These are phyloP conservation scores for Neodidymelliopsis sp. DNA, from an alignment of 2,329 filamentous ascomycete genomes.

Conservation along the genomic window DNA sequence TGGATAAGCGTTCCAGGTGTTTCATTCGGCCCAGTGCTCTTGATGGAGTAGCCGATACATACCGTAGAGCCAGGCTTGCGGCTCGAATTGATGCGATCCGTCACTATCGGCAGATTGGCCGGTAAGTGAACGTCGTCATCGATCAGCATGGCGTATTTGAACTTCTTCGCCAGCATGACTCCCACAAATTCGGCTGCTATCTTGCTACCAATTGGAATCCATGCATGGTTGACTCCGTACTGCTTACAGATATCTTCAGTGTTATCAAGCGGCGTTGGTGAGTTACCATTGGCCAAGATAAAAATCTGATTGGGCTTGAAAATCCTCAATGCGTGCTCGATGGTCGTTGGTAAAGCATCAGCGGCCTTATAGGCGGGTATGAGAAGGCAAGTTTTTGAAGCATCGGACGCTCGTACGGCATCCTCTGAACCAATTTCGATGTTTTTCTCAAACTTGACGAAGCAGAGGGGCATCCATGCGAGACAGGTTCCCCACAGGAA, in stretches of 20 bases:
- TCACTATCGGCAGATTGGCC: constrained; percentile 24
- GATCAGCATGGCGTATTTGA: constrained; percentile 27
- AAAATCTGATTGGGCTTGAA: constrained; percentile 25
- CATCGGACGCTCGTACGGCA: constrained; percentile 24
- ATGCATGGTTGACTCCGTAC: constrained; percentile 25
- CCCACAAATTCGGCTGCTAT: constrained; percentile 27
- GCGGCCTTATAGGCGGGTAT: constrained; percentile 32
- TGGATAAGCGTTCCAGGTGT: constrained; percentile 46
- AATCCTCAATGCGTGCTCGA: constrained; percentile 24
- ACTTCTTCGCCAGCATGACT: constrained; percentile 21
- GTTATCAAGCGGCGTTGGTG: constrained; percentile 24
- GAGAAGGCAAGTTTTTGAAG: constrained; percentile 27
- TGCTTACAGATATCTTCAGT: constrained; percentile 24
- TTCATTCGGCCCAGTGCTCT: constrained; percentile 50
- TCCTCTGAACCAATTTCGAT: constrained; percentile 32
- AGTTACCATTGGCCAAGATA: constrained; percentile 26
- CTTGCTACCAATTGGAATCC: constrained; percentile 25
- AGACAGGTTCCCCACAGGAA: background rate
- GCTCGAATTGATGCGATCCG: constrained; percentile 18
- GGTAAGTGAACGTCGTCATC: constrained; percentile 25
- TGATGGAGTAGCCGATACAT: constrained; percentile 61
- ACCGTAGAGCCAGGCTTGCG: constrained; percentile 2
- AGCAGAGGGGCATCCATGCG: background rate
- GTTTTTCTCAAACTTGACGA: background rate
- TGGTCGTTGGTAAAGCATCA: constrained; percentile 20